Conservation (phyloP, 2,329 filamentous ascomycete genomes). For the Claviceps africana region DNA sequence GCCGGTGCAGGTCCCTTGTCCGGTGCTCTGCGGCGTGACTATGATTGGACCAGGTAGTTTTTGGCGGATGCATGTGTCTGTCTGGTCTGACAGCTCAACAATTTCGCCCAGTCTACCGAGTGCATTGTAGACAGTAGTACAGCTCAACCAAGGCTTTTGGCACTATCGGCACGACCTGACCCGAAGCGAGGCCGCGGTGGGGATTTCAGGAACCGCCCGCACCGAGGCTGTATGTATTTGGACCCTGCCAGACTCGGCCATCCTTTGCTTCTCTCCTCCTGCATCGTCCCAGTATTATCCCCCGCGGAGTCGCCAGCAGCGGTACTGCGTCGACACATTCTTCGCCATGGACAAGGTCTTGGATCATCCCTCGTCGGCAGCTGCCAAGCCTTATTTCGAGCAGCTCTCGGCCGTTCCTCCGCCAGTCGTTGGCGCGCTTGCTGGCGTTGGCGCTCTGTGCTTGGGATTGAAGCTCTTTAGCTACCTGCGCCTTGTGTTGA, state of each 20-base stretch:
- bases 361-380: constrained; percentile 4
- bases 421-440: constrained; percentile 31
- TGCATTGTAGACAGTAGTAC: not conserved
- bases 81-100: constrained; percentile 3
- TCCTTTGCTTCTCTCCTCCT: not conserved
- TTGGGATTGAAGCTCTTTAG: constrained; percentile 42
- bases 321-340: not conserved
- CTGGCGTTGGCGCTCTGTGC: constrained; percentile 44
- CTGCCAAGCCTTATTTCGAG: constrained; percentile 10
- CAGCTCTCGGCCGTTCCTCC: constrained; percentile 24
- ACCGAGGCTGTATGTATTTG: not conserved
- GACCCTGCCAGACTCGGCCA: not conserved
- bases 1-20: not conserved
- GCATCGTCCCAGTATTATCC: not conserved
- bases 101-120: constrained; percentile 1
- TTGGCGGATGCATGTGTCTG: not conserved
- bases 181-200: too few species aligned
- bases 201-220: not conserved
- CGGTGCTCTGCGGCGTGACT: not conserved
- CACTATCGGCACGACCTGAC: too few species aligned
- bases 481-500: constrained; percentile 48
- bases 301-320: not conserved
- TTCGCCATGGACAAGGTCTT: constrained; percentile 15
- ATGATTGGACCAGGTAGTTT: not conserved
- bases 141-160: too few species aligned